phyloP scores from a whole-genome alignment of 331 rosid species.

The Pyracantha coccinea region DNA sequence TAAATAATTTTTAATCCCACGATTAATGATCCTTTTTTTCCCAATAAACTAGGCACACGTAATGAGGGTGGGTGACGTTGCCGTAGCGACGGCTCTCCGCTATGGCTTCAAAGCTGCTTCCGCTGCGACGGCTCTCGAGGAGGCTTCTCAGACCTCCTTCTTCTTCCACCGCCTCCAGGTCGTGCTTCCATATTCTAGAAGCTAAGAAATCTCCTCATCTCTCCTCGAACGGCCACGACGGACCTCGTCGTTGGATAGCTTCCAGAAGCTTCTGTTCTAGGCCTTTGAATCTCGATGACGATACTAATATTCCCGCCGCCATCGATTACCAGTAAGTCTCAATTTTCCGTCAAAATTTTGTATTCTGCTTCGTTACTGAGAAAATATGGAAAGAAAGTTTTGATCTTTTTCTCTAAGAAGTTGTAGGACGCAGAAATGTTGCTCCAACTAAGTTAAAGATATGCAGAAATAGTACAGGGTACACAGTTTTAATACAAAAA shows the following conservation, averaged over 20 bases:
- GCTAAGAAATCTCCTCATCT: constrained; percentile 11
- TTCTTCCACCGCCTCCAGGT: constrained; percentile 9
- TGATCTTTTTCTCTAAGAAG: neutral
- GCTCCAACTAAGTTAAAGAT: neutral
- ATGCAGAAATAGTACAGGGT: too few relatives aligned
- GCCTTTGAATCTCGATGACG: constrained; percentile 28
- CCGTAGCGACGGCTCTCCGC: neutral
- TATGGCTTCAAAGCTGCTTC: constrained; percentile 58
- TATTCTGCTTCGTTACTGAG: constrained; percentile 1
- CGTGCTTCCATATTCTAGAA: constrained; percentile 19
- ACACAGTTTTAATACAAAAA: too few relatives aligned
- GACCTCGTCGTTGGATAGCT: constrained; percentile 12
- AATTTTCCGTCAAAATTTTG: neutral
- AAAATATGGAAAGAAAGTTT: neutral
- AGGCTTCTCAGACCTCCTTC: constrained; percentile 31
- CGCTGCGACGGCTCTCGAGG: constrained; percentile 41
- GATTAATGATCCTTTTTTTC: too few relatives aligned
- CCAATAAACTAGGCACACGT: too few relatives aligned
- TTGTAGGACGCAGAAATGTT: neutral
- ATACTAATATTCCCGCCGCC: constrained; percentile 44
- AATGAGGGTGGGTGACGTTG: too few relatives aligned
- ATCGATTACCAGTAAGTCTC: constrained; percentile 59
- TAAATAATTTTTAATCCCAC: too few relatives aligned
- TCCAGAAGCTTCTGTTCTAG: constrained; percentile 52
- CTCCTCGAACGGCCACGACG: neutral